Conservation (phyloP, 2,329 filamentous ascomycete genomes). For the Microsporum ferrugineum region DNA sequence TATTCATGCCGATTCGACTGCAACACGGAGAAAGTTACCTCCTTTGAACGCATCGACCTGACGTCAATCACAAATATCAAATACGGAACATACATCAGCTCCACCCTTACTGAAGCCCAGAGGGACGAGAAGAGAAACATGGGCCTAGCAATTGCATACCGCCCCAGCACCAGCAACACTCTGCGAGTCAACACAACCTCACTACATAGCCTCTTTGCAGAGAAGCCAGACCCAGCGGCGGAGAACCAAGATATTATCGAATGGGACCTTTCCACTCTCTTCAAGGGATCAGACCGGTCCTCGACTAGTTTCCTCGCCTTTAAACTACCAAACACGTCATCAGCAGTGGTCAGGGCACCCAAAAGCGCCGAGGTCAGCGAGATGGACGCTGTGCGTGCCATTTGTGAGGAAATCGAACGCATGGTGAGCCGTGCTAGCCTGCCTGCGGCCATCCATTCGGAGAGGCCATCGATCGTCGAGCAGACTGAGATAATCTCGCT, state of each 20-base stretch:
- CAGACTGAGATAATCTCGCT: conserved; percentile 67
- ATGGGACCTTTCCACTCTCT: conserved; percentile 34
- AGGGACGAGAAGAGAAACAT: conserved; percentile 69
- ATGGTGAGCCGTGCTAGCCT: conserved; percentile 43
- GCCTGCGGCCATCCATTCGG: conserved; percentile 25
- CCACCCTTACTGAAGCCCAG: conserved; percentile 66
- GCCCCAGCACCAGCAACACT: conserved; percentile 57
- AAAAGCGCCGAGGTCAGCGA: conserved; percentile 31
- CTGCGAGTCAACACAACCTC: conserved; percentile 77
- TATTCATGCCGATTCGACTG: conserved; percentile 91
- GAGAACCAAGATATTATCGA: conserved; percentile 16
- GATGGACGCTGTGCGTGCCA: conserved; percentile 45
- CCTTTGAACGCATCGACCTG: conserved; percentile 76
- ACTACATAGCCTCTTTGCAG: conserved; percentile 48
- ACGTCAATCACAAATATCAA: conserved; percentile 60
- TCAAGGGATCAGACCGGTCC: conserved; percentile 22
- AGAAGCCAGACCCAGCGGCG: conserved; percentile 14
- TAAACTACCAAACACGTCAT: conserved; percentile 31
- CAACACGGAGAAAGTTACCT: conserved; percentile 86
- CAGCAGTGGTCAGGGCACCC: conserved; percentile 15
- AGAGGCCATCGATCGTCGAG: conserved; percentile 34
- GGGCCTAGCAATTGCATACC: conserved; percentile 70
- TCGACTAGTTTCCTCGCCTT: conserved; percentile 32
- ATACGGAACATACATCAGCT: conserved; percentile 81
- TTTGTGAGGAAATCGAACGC: conserved; percentile 67